phyloP scores from a whole-genome alignment of 2,329 filamentous ascomycete species.

The Fusarium dlaminii region DNA sequence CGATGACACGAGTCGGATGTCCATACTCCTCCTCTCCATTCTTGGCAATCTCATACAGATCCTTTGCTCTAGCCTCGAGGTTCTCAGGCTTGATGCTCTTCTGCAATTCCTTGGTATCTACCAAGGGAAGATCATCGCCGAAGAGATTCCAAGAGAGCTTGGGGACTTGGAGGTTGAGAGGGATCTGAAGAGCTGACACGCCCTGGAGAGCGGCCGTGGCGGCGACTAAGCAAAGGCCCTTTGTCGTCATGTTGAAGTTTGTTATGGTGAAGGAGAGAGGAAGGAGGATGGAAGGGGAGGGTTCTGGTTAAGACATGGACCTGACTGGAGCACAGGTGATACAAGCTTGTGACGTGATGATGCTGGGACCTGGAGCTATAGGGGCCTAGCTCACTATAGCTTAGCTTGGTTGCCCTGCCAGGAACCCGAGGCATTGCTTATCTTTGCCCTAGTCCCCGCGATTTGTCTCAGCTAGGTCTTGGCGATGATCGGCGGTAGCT shows the following conservation, averaged over 20 bases:
- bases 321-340: constrained; percentile 19
- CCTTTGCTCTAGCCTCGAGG: constrained; percentile 67
- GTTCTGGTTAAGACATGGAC: not conserved
- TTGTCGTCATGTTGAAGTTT: constrained; percentile 35
- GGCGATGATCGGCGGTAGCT: not conserved
- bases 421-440: constrained; percentile 37
- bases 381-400: constrained; percentile 5
- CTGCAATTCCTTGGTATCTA: constrained; percentile 66
- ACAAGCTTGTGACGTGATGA: constrained; percentile 35
- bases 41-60: constrained; percentile 71
- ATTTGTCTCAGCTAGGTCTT: constrained; percentile 13
- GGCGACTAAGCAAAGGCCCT: constrained; percentile 39
- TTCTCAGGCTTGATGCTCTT: constrained; percentile 63
- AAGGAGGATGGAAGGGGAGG: constrained; percentile 7
- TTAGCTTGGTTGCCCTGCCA: constrained; percentile 33
- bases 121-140: constrained; percentile 49
- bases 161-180: constrained; percentile 25
- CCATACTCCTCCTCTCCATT: constrained; percentile 67
- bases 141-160: constrained; percentile 33
- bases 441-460: constrained; percentile 15
- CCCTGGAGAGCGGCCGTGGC: constrained; percentile 42
- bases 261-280: not conserved
- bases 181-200: constrained; percentile 42
- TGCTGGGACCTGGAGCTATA: constrained; percentile 15
- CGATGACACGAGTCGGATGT: constrained; percentile 77